A percentile compares a stretch with the other conserved stretches of the same genome.
These are phyloP conservation scores for Musa schizocarpa DNA, from an alignment of 176 grass and related monocot species.

Conservation along the genomic window DNA sequence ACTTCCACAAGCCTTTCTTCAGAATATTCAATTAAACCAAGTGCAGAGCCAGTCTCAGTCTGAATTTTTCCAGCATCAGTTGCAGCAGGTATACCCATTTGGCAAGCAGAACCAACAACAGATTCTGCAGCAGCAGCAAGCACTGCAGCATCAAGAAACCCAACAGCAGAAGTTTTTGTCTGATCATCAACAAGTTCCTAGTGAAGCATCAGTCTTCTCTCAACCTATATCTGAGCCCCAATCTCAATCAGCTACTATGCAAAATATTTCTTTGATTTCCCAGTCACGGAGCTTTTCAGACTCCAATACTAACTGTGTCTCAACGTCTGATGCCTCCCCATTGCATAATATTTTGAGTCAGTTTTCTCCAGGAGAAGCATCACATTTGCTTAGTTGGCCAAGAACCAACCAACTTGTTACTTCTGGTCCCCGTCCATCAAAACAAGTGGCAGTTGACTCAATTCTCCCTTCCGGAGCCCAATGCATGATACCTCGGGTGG, in stretches of 20 bases:
- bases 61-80: slow-evolving; percentile 51
- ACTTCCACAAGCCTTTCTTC: slow-evolving; percentile 45
- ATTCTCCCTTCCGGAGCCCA: slow-evolving; percentile 40
- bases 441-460: slow-evolving; percentile 61
- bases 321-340: slow-evolving; percentile 28
- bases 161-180: slow-evolving; percentile 44
- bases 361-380: slow-evolving; percentile 47
- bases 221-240: slow-evolving; percentile 30
- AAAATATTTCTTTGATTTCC: slow-evolving; percentile 32
- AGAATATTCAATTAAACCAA: slow-evolving; percentile 33
- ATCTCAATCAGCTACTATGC: slow-evolving; percentile 32
- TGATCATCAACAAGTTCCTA: slow-evolving; percentile 43
- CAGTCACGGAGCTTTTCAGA: slow-evolving; percentile 55
- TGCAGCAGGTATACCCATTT: slow-evolving; percentile 34
- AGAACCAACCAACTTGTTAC: slow-evolving; percentile 43
- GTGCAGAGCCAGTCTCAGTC: slow-evolving; percentile 52
- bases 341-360: slow-evolving; percentile 45
- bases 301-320: slow-evolving; percentile 35
- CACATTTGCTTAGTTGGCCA: slow-evolving; percentile 49
- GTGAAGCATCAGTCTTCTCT: slow-evolving; percentile 36
- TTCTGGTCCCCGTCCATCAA: slow-evolving; percentile 51
- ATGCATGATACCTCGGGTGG: slow-evolving; percentile 29
- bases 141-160: slow-evolving; percentile 54
- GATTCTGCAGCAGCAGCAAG: slow-evolving; percentile 36
- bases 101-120: slow-evolving; percentile 43